Conservation (phyloP, 228 moss, liverwort and hornwort species). For the Sphagnum magellanicum region DNA sequence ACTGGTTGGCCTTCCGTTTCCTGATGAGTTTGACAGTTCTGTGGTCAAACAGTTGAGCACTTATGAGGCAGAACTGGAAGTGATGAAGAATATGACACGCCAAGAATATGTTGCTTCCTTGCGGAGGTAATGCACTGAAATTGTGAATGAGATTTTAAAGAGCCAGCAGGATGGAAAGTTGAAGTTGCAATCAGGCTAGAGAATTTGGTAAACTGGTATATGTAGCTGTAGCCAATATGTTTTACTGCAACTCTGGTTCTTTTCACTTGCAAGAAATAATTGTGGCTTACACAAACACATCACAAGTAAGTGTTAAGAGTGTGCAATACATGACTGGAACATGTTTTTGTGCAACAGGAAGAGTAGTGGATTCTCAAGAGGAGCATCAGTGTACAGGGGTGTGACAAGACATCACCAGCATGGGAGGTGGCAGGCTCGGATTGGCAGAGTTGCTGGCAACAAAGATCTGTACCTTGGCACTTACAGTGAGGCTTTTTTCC, state of each 20-base stretch:
- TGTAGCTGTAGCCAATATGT: too few relatives aligned
- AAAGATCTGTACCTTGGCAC: constrained; percentile 97
- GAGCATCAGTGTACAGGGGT: constrained; percentile 94
- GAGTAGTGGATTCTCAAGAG: constrained; percentile 97
- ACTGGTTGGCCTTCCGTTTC: neutral
- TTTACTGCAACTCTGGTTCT: too few relatives aligned
- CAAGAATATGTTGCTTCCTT: constrained; percentile 97
- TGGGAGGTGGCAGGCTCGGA: constrained; percentile 98
- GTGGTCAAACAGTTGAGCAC: constrained; percentile 51
- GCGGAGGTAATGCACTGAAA: constrained; percentile 43
- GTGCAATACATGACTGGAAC: too few relatives aligned
- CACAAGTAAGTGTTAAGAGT: too few relatives aligned
- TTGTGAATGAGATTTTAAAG: too few relatives aligned
- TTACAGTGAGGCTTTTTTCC: constrained; percentile 58
- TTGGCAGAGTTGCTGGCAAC: constrained; percentile 95
- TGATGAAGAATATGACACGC: constrained; percentile 99
- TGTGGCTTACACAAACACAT: too few relatives aligned
- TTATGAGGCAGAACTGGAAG: constrained; percentile 96
- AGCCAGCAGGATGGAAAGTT: too few relatives aligned
- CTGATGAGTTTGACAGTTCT: neutral
- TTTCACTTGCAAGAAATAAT: too few relatives aligned
- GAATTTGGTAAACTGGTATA: too few relatives aligned
- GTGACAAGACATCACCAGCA: constrained; percentile 99
- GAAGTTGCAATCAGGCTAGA: too few relatives aligned
- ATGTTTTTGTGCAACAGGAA: constrained; percentile 41